Evolutionary conservation across 1,284 basidiomycete species (phyloP).

Genomic region (Xerocomus nothofagi): DNA sequence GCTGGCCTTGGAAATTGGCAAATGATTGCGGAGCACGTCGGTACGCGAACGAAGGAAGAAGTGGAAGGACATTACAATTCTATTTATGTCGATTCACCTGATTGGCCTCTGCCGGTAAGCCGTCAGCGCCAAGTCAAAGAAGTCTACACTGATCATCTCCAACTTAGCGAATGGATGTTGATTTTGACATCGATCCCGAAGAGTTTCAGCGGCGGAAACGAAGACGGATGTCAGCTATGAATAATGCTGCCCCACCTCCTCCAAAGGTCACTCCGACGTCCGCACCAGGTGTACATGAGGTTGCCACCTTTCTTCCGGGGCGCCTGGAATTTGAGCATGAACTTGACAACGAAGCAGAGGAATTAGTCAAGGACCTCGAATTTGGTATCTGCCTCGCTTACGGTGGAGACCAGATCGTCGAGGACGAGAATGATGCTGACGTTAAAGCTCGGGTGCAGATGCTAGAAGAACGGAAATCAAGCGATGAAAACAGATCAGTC

Average conservation of each 20-base stretch:
- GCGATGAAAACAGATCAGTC: constrained; percentile 31
- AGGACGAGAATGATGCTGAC: constrained; percentile 71
- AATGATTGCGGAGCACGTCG: constrained; percentile 94
- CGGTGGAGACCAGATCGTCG: constrained; percentile 82
- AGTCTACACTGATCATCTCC: constrained; percentile 1
- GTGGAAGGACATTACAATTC: constrained; percentile 88
- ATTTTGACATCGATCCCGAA: constrained; percentile 75
- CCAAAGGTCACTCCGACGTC: constrained; percentile 85
- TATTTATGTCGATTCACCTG: constrained; percentile 77
- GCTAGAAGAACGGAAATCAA: constrained; percentile 58
- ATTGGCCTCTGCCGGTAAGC: constrained; percentile 79
- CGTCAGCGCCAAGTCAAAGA: not conserved
- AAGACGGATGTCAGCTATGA: constrained; percentile 74
- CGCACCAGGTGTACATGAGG: constrained; percentile 91
- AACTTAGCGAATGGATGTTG: constrained; percentile 52
- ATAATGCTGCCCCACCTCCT: constrained; percentile 47
- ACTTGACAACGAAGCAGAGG: constrained; percentile 94
- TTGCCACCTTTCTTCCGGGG: constrained; percentile 92
- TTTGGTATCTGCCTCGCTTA: constrained; percentile 87
- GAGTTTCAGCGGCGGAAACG: constrained; percentile 89
- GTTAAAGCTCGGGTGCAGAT: constrained; percentile 67
- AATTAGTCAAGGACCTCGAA: constrained; percentile 94
- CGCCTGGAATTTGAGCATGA: constrained; percentile 98
- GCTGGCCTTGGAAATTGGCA: constrained; percentile 98
- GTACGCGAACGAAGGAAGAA: constrained; percentile 93